Evolutionary conservation across 495 filamentous ascomycete species (phyloP), one percentile per base, ranked within the genome.

Genomic region (Haplographium delicatum): DNA sequence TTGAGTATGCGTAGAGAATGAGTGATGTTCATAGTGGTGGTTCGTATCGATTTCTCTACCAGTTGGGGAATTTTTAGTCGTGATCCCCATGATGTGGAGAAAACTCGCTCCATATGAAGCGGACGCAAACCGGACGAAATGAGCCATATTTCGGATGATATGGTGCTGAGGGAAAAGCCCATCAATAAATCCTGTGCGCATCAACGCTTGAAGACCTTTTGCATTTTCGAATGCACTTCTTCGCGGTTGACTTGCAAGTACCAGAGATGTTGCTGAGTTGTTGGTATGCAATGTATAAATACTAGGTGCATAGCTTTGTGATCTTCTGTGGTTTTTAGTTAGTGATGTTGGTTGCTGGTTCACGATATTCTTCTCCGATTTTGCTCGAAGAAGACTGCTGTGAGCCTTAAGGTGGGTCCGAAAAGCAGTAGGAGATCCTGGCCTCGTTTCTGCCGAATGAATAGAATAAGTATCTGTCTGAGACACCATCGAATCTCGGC

Each of bases 81-180:
- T 65, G 41, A 88, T 79, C 3, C 86, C 86, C 73, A 89, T 78
- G 13, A 88, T 68, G 31, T 80, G 76, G 22, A 89, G 71, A 22
- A 89, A 88, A 51, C 72, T 80, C 3, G 83, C 74, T 1, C 86
- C 86, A 50, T 91, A 91, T 0, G 83, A 82, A 0, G 86, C 86
- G 10, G 85, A 87, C 1, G 86, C 79, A 62, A 88, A 90, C 0
- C 85, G 83, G 65, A 83, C 83, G 58, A 86, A 91, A 27, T 86
- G 78, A 15, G 82, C 72, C 13, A 89, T 79, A 58, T 89, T 90
- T 31, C 78, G 75, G 1, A 86, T 69, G 34, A 90, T 73, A 56
- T 86, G 84, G 39, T 74, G 69, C 13, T 73, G 61, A 1, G 86
- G 86, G 47, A 88, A 89, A 24, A 85, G 77, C 0, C 82, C 78